A percentile compares a stretch with the other conserved stretches of the same genome.
Evolutionary conservation across 768 basidiomycete species (phyloP).

Genomic region (Trametes cingulata): DNA sequence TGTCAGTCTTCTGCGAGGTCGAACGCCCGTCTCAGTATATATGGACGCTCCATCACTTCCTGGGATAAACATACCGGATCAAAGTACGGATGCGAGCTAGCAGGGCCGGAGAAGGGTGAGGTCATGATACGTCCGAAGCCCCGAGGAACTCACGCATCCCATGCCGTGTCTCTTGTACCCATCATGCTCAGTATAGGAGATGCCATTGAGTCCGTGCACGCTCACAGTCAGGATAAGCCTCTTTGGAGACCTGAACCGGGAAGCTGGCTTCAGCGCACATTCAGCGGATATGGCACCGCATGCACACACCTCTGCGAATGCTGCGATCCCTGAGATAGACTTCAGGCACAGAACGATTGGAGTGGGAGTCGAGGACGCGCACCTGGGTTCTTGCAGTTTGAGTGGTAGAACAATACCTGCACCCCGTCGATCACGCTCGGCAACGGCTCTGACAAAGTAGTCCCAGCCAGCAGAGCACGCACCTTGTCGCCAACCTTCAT

Average conservation of each 20-base stretch:
- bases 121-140: conserved; percentile 7
- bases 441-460: conserved; percentile 7
- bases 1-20: conserved; percentile 68
- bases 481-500: conserved; percentile 80
- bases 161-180: conserved; percentile 70
- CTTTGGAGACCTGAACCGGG: conserved; percentile 61
- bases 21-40: not conserved
- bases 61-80: conserved; percentile 53
- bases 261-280: not conserved
- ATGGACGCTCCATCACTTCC: too few relatives aligned
- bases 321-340: conserved; percentile 64
- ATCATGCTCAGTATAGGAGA: conserved; percentile 10
- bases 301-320: conserved; percentile 69
- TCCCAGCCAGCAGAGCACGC: conserved; percentile 5
- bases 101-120: conserved; percentile 14
- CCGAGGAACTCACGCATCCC: conserved; percentile 68
- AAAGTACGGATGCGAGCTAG: conserved; percentile 75
- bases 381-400: conserved; percentile 85
- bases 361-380: conserved; percentile 18
- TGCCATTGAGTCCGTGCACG: conserved; percentile 5
- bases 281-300: not conserved
- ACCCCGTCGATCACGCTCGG: not conserved
- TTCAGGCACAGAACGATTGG: not conserved
- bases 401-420: conserved; percentile 85
- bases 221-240: conserved; percentile 91